These are phyloP conservation scores for sunflower (Helianthus annuus) DNA, from an alignment of 129 eudicot genomes.

Conservation along the genomic window HanXRQr2.0-SUNRISE NC_035438.2:1180229-1180728, in stretches of 20 bases:
- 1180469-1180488: too few relatives aligned
- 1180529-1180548: too few relatives aligned
- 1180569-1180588: neutral
- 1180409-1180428: neutral
- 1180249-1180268: too few relatives aligned
- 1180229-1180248: too few relatives aligned
- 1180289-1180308: slow-evolving; percentile 24
- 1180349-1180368: slow-evolving; percentile 30
- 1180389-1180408: slow-evolving; percentile 24
- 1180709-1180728: too few relatives aligned
- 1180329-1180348: slow-evolving; percentile 17
- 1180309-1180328: too few relatives aligned
- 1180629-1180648: neutral
- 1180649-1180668: neutral
- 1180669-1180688: neutral
- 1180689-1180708: neutral
- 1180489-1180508: too few relatives aligned
- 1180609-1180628: neutral
- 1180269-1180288: too few relatives aligned
- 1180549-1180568: neutral
- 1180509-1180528: too few relatives aligned
- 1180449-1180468: too few relatives aligned
- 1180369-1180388: slow-evolving; percentile 24
- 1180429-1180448: neutral
- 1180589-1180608: neutral